Evolutionary conservation across 2,329 filamentous ascomycete genomes (phyloP).

Genomic region (Cladobotryum protrusum): DNA sequence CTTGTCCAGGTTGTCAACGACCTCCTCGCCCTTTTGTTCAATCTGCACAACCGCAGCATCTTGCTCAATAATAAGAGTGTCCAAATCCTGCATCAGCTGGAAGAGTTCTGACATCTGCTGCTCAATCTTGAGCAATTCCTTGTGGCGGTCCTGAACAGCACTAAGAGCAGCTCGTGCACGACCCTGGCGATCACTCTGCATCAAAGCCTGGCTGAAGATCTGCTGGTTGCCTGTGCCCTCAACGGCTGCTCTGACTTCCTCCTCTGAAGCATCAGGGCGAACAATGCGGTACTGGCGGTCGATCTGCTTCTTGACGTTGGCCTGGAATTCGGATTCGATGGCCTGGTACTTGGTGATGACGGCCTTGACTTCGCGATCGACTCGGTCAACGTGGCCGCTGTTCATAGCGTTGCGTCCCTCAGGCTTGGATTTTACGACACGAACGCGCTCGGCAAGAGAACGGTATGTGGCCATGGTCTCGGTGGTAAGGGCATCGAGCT

Average conservation of each 20-base stretch:
- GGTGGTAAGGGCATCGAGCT: conserved; percentile 66
- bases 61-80: conserved; percentile 79
- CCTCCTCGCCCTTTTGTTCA: conserved; percentile 80
- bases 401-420: conserved; percentile 70
- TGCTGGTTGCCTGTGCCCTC: conserved; percentile 66
- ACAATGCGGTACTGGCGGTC: conserved; percentile 88
- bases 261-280: conserved; percentile 69
- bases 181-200: conserved; percentile 73
- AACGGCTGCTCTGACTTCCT: conserved; percentile 71
- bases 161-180: conserved; percentile 73
- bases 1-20: conserved; percentile 75
- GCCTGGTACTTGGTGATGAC: conserved; percentile 79
- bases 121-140: conserved; percentile 87
- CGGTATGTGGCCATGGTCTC: conserved; percentile 83
- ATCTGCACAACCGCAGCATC: conserved; percentile 75
- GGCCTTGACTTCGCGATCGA: conserved; percentile 72
- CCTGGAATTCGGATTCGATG: conserved; percentile 72
- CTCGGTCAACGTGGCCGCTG: conserved; percentile 70
- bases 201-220: conserved; percentile 81
- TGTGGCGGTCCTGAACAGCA: conserved; percentile 77
- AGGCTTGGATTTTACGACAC: conserved; percentile 73
- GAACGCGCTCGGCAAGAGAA: conserved; percentile 70
- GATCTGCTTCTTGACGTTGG: conserved; percentile 75
- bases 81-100: conserved; percentile 84
- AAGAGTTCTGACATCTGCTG: conserved; percentile 80